These are phyloP conservation scores for Paraphoma sp. DNA, from an alignment of 2,329 filamentous ascomycete genomes.

Conservation along the genomic window DNA sequence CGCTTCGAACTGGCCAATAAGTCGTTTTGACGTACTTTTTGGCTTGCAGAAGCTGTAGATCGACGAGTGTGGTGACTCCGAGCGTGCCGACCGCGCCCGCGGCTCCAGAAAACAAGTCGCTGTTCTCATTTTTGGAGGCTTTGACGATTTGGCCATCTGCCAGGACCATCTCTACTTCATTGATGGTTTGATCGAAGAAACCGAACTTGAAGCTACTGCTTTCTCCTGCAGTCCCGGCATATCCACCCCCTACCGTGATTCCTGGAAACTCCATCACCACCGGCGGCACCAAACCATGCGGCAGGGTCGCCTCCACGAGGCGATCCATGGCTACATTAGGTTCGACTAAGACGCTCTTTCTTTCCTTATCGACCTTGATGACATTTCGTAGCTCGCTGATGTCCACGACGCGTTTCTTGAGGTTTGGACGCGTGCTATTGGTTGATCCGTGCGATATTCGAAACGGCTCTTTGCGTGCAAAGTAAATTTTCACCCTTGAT, in stretches of 20 bases:
- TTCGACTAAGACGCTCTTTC: constrained; percentile 68
- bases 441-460: constrained; percentile 80
- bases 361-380: constrained; percentile 62
- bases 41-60: constrained; percentile 55
- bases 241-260: constrained; percentile 74
- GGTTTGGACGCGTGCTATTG: constrained; percentile 71
- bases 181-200: constrained; percentile 68
- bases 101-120: constrained; percentile 69
- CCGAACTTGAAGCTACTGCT: constrained; percentile 73
- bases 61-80: constrained; percentile 67
- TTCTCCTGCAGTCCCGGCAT: constrained; percentile 71
- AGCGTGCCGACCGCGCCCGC: constrained; percentile 71
- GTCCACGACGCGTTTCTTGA: constrained; percentile 62
- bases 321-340: constrained; percentile 74
- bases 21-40: constrained; percentile 58
- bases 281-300: constrained; percentile 64
- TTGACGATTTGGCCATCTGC: constrained; percentile 64
- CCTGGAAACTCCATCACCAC: constrained; percentile 76
- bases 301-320: constrained; percentile 65
- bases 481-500: constrained; percentile 56
- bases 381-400: constrained; percentile 70
- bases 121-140: constrained; percentile 61
- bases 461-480: constrained; percentile 65
- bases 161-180: constrained; percentile 69
- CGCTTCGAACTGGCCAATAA: constrained; percentile 53